Evolutionary conservation across 768 basidiomycete genomes (phyloP).

Genomic region (Imleria badia): DNA sequence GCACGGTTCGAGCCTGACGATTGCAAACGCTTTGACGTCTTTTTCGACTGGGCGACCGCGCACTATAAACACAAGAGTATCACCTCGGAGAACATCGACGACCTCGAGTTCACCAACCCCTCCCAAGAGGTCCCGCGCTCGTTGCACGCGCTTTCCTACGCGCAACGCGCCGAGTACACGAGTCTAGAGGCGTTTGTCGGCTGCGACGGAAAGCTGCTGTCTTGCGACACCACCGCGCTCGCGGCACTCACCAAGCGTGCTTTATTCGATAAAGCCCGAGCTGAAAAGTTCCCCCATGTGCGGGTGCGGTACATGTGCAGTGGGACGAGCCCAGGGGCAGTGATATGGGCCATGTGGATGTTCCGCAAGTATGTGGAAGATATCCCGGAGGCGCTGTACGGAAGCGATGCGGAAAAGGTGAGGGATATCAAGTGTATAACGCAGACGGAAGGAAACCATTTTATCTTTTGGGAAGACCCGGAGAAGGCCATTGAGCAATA

Average conservation of each 20-base stretch:
- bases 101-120: conserved; percentile 14
- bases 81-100: conserved; percentile 14
- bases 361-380: conserved; percentile 9
- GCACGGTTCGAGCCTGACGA: conserved; percentile 1
- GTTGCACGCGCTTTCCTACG: conserved; percentile 11
- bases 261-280: conserved; percentile 15
- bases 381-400: conserved; percentile 5
- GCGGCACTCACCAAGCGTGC: conserved; percentile 11
- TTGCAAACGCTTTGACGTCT: conserved; percentile 12
- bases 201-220: conserved; percentile 14
- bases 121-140: conserved; percentile 7
- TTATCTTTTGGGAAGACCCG: conserved; percentile 25
- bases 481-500: conserved; percentile 22
- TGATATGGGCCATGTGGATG: conserved; percentile 14
- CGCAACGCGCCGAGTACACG: conserved; percentile 14
- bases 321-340: conserved; percentile 6
- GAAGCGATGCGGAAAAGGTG: conserved; percentile 16
- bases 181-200: conserved; percentile 4
- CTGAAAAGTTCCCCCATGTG: conserved; percentile 4
- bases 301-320: conserved; percentile 22
- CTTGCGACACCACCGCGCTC: conserved; percentile 11
- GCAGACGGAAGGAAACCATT: conserved; percentile 24
- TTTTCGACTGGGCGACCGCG: conserved; percentile 15
- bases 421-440: conserved; percentile 18
- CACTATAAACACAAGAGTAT: conserved; percentile 19